These are phyloP conservation scores for Nemania sp. DNA, from an alignment of 2,329 filamentous ascomycete species.

Conservation along the genomic window DNA sequence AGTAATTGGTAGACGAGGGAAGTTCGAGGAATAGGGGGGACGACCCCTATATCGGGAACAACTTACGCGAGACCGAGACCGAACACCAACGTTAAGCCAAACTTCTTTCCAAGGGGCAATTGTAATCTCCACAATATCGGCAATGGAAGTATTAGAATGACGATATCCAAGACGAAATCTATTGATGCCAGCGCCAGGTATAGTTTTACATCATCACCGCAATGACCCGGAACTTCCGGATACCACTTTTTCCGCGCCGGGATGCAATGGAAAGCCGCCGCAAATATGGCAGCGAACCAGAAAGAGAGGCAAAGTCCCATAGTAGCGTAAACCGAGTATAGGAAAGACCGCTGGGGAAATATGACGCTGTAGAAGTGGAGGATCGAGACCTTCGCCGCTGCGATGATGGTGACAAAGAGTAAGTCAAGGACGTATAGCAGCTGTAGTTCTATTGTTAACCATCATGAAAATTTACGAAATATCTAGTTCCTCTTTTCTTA, in stretches of 20 bases:
- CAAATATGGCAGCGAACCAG: slow-evolving; percentile 21
- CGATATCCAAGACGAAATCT: slow-evolving; percentile 16
- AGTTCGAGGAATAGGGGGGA: not conserved
- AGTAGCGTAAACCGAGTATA: slow-evolving; percentile 2
- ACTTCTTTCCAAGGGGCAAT: slow-evolving; percentile 16
- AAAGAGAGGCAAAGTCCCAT: slow-evolving; percentile 8
- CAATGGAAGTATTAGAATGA: slow-evolving; percentile 24
- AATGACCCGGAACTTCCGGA: slow-evolving; percentile 7
- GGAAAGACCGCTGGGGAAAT: slow-evolving; percentile 15
- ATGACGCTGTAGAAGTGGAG: slow-evolving; percentile 24
- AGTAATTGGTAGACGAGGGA: not conserved
- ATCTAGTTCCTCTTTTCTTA: not conserved
- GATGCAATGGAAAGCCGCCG: slow-evolving; percentile 12
- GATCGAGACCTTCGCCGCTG: slow-evolving; percentile 26
- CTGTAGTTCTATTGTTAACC: too few species aligned
- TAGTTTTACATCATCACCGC: slow-evolving; percentile 8
- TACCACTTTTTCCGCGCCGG: slow-evolving; percentile 19
- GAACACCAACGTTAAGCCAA: slow-evolving; percentile 26
- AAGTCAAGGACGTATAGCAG: slow-evolving; percentile 16
- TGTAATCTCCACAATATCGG: slow-evolving; percentile 26
- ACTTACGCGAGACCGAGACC: slow-evolving; percentile 30
- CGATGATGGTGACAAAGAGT: slow-evolving; percentile 14
- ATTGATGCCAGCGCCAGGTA: slow-evolving; percentile 8
- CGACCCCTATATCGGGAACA: too few species aligned
- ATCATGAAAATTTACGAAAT: not conserved